Conservation (phyloP, 371 early-diverging fungal species). For the Mortierella sp. region DNA sequence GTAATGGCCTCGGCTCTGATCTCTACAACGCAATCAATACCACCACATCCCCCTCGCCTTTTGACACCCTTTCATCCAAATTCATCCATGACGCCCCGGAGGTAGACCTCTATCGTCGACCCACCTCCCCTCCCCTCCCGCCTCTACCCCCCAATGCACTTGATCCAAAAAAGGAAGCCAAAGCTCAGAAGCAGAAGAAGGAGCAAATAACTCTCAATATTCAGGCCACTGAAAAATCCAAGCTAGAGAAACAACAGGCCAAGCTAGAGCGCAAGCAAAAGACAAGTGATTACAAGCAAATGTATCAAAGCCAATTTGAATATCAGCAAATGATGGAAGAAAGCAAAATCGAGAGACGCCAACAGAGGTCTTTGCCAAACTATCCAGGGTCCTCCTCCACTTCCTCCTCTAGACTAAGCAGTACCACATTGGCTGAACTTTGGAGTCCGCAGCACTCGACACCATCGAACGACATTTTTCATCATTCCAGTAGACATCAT, state of each 20-base stretch:
- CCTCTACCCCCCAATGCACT: background rate
- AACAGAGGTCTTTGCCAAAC: constrained; percentile 42
- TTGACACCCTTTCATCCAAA: background rate
- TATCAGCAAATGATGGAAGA: constrained; percentile 20
- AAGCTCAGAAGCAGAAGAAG: constrained; percentile 14
- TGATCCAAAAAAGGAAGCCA: constrained; percentile 13
- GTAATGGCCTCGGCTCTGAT: constrained; percentile 1
- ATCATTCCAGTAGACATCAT: constrained; percentile 35
- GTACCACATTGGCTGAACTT: background rate
- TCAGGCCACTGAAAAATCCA: constrained; percentile 2
- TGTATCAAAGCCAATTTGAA: constrained; percentile 40
- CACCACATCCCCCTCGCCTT: background rate
- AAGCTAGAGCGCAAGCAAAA: constrained; percentile 45
- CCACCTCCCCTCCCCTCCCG: constrained; percentile 11
- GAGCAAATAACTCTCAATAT: constrained; percentile 18
- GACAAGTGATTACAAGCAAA: constrained; percentile 35
- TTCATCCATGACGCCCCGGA: constrained; percentile 3
- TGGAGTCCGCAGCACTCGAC: constrained; percentile 8
- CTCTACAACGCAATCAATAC: background rate
- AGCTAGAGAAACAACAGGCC: constrained; percentile 21
- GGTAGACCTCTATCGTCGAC: constrained; percentile 38
- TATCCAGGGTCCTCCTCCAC: constrained; percentile 10
- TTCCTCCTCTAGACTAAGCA: constrained; percentile 1
- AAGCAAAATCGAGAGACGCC: constrained; percentile 14
- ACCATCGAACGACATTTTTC: constrained; percentile 27